phyloP scores from a whole-genome alignment of 164 flowering plant species.

The Umbellularia californica region DNA sequence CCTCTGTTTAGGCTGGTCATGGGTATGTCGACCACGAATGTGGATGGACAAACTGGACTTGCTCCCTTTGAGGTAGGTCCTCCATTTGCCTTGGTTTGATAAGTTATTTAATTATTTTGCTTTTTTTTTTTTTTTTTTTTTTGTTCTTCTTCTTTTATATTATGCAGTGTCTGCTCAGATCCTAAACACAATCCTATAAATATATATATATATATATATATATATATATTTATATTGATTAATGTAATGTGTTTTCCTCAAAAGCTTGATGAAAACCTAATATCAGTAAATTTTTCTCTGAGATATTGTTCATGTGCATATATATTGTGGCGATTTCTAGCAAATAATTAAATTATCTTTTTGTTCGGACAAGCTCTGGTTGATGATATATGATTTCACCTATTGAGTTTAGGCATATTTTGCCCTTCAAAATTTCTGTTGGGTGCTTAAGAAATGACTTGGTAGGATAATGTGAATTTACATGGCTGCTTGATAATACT shows the following conservation, averaged over 20 bases:
- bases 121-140: too few species aligned
- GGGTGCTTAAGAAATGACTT: not conserved
- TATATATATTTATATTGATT: too few species aligned
- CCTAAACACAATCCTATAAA: not conserved
- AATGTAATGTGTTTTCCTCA: too few species aligned
- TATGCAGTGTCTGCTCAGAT: too few species aligned
- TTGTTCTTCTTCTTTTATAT: not conserved
- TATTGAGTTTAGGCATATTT: not conserved
- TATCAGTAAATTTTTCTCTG: not conserved
- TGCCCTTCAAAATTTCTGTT: not conserved
- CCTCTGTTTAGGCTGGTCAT: conserved; percentile 78
- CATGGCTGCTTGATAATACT: not conserved
- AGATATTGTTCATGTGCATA: not conserved
- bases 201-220: too few species aligned
- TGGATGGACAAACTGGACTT: conserved; percentile 60
- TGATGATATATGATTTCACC: not conserved
- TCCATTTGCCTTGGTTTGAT: not conserved
- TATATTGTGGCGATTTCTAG: not conserved
- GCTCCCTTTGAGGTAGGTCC: conserved; percentile 85
- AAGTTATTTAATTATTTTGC: not conserved
- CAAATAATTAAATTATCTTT: too few species aligned
- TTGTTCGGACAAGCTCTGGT: not conserved
- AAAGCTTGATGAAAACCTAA: too few species aligned
- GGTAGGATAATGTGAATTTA: not conserved
- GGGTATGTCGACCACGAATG: conserved; percentile 69